Evolutionary conservation across 2,329 filamentous ascomycete genomes (phyloP).

Genomic region (Aspergillus uvarum): DNA sequence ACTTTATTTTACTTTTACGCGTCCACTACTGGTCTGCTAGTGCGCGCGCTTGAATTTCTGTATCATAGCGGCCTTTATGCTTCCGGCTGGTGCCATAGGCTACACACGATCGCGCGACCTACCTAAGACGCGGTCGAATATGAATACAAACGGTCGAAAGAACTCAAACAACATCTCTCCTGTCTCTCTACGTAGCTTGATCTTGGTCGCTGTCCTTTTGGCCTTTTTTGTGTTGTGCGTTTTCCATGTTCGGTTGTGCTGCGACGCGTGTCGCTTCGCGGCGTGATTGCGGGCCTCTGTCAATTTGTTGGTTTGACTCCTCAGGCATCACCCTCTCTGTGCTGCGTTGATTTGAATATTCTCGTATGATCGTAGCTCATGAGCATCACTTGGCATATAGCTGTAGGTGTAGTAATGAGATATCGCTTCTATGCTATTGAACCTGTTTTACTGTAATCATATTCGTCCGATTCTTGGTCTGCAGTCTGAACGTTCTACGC

Average conservation of each 20-base stretch:
- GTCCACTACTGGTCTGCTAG: conserved; percentile 42
- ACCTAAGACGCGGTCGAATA: conserved; percentile 32
- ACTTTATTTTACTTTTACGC: conserved; percentile 38
- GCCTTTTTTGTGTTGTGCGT: background rate
- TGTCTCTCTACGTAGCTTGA: background rate
- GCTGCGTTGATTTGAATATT: no score
- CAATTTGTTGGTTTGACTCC: background rate
- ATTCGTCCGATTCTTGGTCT: background rate
- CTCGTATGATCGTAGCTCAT: background rate
- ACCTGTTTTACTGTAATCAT: background rate
- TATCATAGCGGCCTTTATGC: conserved; percentile 44
- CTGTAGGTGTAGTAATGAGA: no score
- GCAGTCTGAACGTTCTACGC: background rate
- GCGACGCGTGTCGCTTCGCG: background rate
- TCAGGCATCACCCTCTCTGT: background rate
- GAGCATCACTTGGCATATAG: background rate
- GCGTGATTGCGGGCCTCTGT: background rate
- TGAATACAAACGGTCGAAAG: conserved; percentile 37
- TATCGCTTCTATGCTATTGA: background rate
- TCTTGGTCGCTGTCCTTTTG: background rate
- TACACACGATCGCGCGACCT: conserved; percentile 30
- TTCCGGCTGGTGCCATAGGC: conserved; percentile 37
- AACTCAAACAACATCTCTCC: background rate
- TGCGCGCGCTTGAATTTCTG: conserved; percentile 42
- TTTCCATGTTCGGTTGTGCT: background rate